Conservation (phyloP, 169 alveolate genomes). For the Blepharisma undulans region DNA sequence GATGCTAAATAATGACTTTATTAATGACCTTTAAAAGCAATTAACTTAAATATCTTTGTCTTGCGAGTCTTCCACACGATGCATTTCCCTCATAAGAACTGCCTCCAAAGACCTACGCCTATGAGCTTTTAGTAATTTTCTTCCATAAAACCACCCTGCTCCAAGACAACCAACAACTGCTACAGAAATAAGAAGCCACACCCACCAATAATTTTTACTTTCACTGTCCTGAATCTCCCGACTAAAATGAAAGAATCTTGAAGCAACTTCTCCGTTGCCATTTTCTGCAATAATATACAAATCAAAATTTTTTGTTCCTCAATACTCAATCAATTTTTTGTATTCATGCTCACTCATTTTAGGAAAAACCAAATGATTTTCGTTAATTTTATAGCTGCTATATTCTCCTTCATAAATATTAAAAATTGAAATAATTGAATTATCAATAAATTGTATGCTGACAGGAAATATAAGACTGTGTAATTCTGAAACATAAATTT, state of each 20-base stretch:
- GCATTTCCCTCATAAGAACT: neutral
- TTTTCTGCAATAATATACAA: neutral
- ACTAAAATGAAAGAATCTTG: neutral
- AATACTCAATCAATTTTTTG: neutral
- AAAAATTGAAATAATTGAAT: neutral
- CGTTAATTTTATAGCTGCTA: neutral
- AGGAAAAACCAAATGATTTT: neutral
- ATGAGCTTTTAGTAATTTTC: neutral
- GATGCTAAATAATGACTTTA: too few relatives aligned
- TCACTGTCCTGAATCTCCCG: neutral
- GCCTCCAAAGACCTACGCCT: neutral
- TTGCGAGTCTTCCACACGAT: neutral
- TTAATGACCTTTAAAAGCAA: too few relatives aligned
- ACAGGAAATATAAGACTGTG: neutral
- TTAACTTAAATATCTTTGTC: neutral
- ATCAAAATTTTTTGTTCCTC: neutral
- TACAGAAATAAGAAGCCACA: neutral
- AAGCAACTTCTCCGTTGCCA: neutral
- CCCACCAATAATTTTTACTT: neutral
- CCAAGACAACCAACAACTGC: neutral
- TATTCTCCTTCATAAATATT: neutral
- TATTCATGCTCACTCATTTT: neutral
- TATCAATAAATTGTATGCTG: neutral
- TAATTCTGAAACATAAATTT: neutral
- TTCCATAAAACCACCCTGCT: neutral